A percentile compares a stretch with the other conserved stretches of the same genome.
phyloP scores from a whole-genome alignment of 2,329 filamentous ascomycete genomes.

The Colletotrichum sansevieriae region DNA sequence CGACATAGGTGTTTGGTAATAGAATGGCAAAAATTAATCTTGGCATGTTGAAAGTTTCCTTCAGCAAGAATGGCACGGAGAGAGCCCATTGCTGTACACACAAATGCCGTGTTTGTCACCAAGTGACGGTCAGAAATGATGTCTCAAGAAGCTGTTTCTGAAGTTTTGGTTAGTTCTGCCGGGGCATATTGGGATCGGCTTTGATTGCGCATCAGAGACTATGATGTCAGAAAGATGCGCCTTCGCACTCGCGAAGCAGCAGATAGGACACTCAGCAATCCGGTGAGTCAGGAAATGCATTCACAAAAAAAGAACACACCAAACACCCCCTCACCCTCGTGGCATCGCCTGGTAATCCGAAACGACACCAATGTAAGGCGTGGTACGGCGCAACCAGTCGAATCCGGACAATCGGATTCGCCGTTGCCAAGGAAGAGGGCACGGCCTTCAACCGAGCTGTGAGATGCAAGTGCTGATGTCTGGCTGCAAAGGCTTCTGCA shows the following conservation, averaged over 20 bases:
- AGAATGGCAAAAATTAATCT: slow-evolving; percentile 62
- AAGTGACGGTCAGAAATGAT: background rate
- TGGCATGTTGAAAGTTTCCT: slow-evolving; percentile 69
- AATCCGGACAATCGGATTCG: background rate
- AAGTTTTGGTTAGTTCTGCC: background rate
- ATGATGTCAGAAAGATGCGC: background rate
- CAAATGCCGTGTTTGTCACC: slow-evolving; percentile 61
- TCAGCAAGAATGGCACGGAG: slow-evolving; percentile 66
- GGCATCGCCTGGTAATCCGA: slow-evolving; percentile 4
- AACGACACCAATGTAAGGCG: slow-evolving; percentile 22
- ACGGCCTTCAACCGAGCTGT: background rate
- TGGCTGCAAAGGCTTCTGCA: slow-evolving; percentile 6
- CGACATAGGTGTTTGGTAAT: slow-evolving; percentile 70
- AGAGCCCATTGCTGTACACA: slow-evolving; percentile 70
- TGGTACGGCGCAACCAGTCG: slow-evolving; percentile 4
- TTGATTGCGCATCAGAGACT: background rate
- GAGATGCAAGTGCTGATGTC: background rate
- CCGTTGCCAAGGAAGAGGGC: slow-evolving; percentile 9
- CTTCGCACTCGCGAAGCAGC: slow-evolving; percentile 17
- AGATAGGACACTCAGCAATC: background rate
- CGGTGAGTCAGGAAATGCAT: background rate
- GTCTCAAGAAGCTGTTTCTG: background rate
- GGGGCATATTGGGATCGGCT: background rate
- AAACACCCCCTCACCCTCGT: background rate
- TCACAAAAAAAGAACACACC: background rate